Conservation (phyloP, 1,284 basidiomycete genomes). For the Apiotrichum veenhuisii region DNA sequence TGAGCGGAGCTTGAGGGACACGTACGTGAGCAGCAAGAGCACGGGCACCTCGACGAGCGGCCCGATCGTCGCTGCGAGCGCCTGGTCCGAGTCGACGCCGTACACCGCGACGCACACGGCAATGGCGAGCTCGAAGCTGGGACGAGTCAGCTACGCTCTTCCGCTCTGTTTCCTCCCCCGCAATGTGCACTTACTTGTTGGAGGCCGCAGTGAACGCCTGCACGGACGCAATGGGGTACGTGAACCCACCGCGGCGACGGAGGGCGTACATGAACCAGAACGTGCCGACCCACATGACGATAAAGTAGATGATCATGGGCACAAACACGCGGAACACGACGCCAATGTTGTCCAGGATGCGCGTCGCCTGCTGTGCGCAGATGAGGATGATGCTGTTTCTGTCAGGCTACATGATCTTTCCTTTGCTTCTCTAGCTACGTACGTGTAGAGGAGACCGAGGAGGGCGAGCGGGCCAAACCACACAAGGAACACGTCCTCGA, state of each 20-base stretch:
- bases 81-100: conserved; percentile 68
- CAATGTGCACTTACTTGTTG: conserved; percentile 51
- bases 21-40: conserved; percentile 66
- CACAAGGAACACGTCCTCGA: conserved; percentile 62
- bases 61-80: conserved; percentile 68
- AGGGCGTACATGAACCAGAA: conserved; percentile 61
- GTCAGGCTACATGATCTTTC: too few species aligned
- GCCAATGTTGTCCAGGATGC: conserved; percentile 64
- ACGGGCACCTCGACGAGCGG: conserved; percentile 76
- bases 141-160: too few species aligned
- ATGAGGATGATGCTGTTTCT: conserved; percentile 59
- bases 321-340: conserved; percentile 73
- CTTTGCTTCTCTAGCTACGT: too few species aligned
- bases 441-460: conserved; percentile 62
- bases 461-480: conserved; percentile 68
- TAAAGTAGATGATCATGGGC: conserved; percentile 73
- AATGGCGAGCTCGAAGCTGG: conserved; percentile 65
- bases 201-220: conserved; percentile 56
- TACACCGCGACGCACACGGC: conserved; percentile 76
- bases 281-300: conserved; percentile 67
- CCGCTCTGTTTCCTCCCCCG: neutral
- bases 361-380: conserved; percentile 63
- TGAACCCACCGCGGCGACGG: conserved; percentile 25
- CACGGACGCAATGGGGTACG: conserved; percentile 66
- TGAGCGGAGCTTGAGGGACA: conserved; percentile 58